These are phyloP conservation scores for Tolypocladium amazonense DNA, from an alignment of 2,329 filamentous ascomycete species.

Conservation along the genomic window DNA sequence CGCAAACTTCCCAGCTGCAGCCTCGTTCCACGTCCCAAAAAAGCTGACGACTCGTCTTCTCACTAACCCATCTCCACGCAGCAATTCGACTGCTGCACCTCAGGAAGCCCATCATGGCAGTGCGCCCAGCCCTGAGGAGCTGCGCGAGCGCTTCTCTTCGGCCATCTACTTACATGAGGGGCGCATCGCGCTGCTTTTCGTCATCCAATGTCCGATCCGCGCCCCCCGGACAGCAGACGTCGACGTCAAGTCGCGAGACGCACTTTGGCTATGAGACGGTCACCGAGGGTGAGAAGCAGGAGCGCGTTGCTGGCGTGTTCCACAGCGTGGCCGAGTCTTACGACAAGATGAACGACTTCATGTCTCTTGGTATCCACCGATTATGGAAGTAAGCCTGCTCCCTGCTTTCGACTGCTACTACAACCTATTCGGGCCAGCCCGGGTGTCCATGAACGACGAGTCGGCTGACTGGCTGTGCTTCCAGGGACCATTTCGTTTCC, in stretches of 20 bases:
- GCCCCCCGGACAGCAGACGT: conserved; percentile 9
- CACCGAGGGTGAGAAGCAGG: conserved; percentile 63
- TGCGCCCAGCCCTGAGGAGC: conserved; percentile 17
- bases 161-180: conserved; percentile 5
- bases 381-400: conserved; percentile 62
- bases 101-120: conserved; percentile 12
- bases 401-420: background rate
- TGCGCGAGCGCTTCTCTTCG: conserved; percentile 13
- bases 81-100: conserved; percentile 1
- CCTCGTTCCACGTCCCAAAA: background rate
- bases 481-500: conserved; percentile 80
- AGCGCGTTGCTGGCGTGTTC: conserved; percentile 75
- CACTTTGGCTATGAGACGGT: conserved; percentile 90
- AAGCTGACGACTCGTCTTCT: background rate
- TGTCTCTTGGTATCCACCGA: conserved; percentile 95
- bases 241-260: conserved; percentile 48
- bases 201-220: conserved; percentile 14
- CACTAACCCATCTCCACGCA: background rate
- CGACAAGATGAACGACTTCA: conserved; percentile 98
- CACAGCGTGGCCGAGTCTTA: conserved; percentile 90
- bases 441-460: background rate
- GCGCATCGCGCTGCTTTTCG: conserved; percentile 15
- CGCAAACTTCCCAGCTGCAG: background rate
- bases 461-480: background rate
- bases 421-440: background rate